Percentiles rank a stretch among this genome's conserved stretches.
Conservation (phyloP, 352 stramenopile genomes). For the Phytophthora quininea region DNA sequence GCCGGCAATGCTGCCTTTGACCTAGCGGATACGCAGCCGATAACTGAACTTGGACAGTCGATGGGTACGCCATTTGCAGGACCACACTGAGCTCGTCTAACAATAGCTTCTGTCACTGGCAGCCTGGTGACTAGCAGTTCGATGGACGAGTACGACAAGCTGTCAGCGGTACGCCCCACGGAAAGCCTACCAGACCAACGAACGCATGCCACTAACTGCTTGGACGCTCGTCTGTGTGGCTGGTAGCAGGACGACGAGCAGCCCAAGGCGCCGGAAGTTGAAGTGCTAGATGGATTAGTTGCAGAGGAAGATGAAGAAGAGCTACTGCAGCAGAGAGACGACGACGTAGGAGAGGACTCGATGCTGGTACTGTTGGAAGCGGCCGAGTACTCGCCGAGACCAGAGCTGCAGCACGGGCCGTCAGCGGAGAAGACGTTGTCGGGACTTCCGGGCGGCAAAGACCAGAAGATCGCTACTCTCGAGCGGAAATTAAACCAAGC, state of each 20-base stretch:
- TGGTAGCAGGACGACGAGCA: neutral
- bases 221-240: too few species aligned
- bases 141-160: too few species aligned
- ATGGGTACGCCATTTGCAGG: neutral
- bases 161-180: too few species aligned
- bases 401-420: slow-evolving; percentile 3
- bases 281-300: neutral
- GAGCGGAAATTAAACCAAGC: slow-evolving; percentile 48
- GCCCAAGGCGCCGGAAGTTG: neutral
- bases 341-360: neutral
- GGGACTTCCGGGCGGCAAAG: slow-evolving; percentile 3
- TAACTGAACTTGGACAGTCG: neutral
- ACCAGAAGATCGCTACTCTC: slow-evolving; percentile 31
- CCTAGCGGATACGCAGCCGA: too few species aligned
- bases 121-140: too few species aligned
- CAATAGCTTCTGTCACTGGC: too few species aligned
- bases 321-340: neutral
- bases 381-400: neutral
- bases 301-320: neutral
- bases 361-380: neutral
- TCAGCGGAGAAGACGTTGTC: slow-evolving; percentile 6
- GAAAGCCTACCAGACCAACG: too few species aligned
- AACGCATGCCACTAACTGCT: too few species aligned
- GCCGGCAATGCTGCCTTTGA: too few species aligned
- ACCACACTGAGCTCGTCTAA: neutral